Base-by-base conservation (phyloP, 305 asterid genomes). In the Solanum hybrid region DNA sequence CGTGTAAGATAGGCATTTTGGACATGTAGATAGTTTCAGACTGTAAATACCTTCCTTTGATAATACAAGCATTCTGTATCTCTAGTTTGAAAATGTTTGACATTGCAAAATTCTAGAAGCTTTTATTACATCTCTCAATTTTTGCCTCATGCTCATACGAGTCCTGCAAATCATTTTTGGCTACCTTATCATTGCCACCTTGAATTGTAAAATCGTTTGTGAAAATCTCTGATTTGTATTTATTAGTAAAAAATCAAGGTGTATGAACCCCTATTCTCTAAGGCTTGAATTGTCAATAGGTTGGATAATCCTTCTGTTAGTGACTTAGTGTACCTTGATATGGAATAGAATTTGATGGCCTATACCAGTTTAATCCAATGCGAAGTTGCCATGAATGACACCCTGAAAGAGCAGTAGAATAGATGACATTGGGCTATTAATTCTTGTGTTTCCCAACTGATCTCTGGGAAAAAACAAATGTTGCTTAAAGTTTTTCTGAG, bases 121-220 rank as follows among this genome's bases (percentile, higher is more conserved):
- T 84, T 84, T 51, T 84, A 39, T 32, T 84, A 32, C 41, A 84
- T 57, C 9, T 31, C 22, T 51, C 39, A 51, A 31, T 10, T 84
- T 10, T 51, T 6, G 41, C 76, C 27, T 57, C 76, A 57, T 32
- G 41, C 31, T 31, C 45, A 51, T 29, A 84, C 22, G 29, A 51
- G 76, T 84, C 41, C 41, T 84, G 76, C 88, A 84, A 83, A 84
- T 84, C 41, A 84, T 84, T 32, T 79, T 51, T 51, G 76, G 88
- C 76, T 11, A 31, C 24, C 11, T 33, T 39, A 41, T 27, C 17
- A 12, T 41, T 82, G 70, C 37, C 17, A 9, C 87, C 87, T 81
- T 20, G 45, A 17, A 81, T 51, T 81, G 34, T 38, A 81, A 81
- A 38, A 38, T 38, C n/a, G 3, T 38, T 13, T 81, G 24, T 39